Base-by-base conservation (phyloP, 805 yeast genomes). In the Lipomyces oligophaga region DNA sequence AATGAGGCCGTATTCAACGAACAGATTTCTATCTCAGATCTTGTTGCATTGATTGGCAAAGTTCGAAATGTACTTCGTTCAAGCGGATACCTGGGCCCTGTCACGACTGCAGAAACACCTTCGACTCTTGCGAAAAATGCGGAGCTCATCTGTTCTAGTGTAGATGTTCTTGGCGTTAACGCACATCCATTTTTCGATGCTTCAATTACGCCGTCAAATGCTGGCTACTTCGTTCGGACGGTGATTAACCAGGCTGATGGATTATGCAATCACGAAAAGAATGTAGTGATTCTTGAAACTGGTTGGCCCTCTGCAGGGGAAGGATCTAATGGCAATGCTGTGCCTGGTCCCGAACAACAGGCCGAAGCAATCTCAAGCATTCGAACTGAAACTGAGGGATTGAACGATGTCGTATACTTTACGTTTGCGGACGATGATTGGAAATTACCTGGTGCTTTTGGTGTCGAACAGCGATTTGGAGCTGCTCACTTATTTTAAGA, bases 101-200 rank as follows among this genome's bases (percentile, higher is more conserved):
- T 88, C 36, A 82, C 94, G 20, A 87, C 95, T 18, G 78, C 95
- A 45, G 97, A 88, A 66, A 95, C 96, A 43, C 94, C 95, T 11
- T 82, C 76, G 10, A 67, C 79, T 18, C 85, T 75, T 64, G 75
- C 75, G 62, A 62, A 69, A 38, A 53, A 83, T 62, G 85, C 94
- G 5, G 67, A 64, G 6, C 73, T 87, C 60, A 26, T 47, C 13
- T 89, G 96, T 69, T 47, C 54, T 18, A 73, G 78, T 34, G 77
- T 88, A 57, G 96, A 87, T 66, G 77, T 83, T 59, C 85, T 86
- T 54, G 95, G 94, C 53, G 76, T 87, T 58, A 88, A 88, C 65
- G 80, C 94, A 26, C 79, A 89, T 65, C 76, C 96, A 4, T 88
- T 85, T 70, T 88, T 88, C 64, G 84, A 87, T 63, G 60, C 75